phyloP scores from a whole-genome alignment of 352 stramenopile genomes.

The Globisporangium viniferum region DNA sequence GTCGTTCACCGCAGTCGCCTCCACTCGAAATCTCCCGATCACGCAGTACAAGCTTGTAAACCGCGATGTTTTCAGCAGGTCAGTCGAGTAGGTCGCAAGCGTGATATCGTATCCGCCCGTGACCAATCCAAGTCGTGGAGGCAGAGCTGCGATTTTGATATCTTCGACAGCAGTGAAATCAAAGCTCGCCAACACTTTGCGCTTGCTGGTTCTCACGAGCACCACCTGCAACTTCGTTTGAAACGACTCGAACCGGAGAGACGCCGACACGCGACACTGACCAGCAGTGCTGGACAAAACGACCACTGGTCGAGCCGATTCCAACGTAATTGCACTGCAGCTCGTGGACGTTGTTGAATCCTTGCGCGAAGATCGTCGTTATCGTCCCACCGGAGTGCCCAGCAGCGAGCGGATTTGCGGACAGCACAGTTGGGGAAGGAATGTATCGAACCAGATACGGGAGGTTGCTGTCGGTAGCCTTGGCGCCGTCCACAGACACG shows the following conservation, averaged over 20 bases:
- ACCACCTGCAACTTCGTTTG: slow-evolving; percentile 6
- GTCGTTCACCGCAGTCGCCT: slow-evolving; percentile 18
- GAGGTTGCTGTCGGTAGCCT: not conserved
- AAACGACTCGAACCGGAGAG: slow-evolving; percentile 8
- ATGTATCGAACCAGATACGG: slow-evolving; percentile 31
- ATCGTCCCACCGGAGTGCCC: slow-evolving; percentile 19
- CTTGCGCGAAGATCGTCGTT: slow-evolving; percentile 20
- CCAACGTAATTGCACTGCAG: slow-evolving; percentile 14
- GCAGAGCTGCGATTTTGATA: slow-evolving; percentile 2
- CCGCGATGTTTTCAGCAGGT: not conserved
- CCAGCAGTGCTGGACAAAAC: slow-evolving; percentile 9
- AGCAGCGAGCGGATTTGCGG: slow-evolving; percentile 15
- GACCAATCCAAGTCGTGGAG: slow-evolving; percentile 14
- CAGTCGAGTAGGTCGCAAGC: not conserved
- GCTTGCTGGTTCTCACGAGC: not conserved
- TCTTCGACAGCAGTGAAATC: slow-evolving; percentile 6
- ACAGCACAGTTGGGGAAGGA: slow-evolving; percentile 25
- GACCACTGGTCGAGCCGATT: slow-evolving; percentile 10
- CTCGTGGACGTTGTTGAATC: slow-evolving; percentile 6
- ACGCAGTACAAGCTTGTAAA: slow-evolving; percentile 24
- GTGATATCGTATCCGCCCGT: slow-evolving; percentile 9
- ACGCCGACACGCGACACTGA: slow-evolving; percentile 12
- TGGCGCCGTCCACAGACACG: slow-evolving; percentile 20
- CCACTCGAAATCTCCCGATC: slow-evolving; percentile 24
- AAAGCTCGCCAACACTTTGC: slow-evolving; percentile 6